These are phyloP conservation scores for Polyplosphaeria fusca DNA, from an alignment of 495 filamentous ascomycete genomes.

Conservation along the genomic window DNA sequence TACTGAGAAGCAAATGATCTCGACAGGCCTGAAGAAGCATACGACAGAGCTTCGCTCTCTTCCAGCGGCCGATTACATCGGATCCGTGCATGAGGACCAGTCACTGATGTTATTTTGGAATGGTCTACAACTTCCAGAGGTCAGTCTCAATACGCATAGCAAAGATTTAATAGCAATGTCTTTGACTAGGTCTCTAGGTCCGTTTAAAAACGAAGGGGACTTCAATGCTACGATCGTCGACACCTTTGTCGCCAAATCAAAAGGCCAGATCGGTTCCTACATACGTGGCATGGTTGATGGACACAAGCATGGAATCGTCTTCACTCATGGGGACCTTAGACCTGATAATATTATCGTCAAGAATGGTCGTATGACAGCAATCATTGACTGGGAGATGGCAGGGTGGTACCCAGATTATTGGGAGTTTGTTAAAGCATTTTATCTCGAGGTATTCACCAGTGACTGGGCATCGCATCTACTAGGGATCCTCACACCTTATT, in stretches of 20 bases:
- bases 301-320: slow-evolving; percentile 19
- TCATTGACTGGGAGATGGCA: slow-evolving; percentile 31
- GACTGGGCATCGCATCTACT: slow-evolving; percentile 7
- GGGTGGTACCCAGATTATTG: slow-evolving; percentile 34
- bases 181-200: slow-evolving; percentile 13
- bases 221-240: slow-evolving; percentile 21
- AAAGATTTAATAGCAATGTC: neutral
- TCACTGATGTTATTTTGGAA: slow-evolving; percentile 13
- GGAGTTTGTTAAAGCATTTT: slow-evolving; percentile 26
- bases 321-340: slow-evolving; percentile 28
- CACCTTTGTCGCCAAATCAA: slow-evolving; percentile 11
- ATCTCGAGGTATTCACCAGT: neutral
- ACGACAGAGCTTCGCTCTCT: slow-evolving; percentile 13
- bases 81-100: slow-evolving; percentile 4
- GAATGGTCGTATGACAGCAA: slow-evolving; percentile 10
- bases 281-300: slow-evolving; percentile 5
- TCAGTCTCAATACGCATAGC: neutral
- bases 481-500: slow-evolving; percentile 1
- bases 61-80: slow-evolving; percentile 2
- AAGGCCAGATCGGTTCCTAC: slow-evolving; percentile 8
- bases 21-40: neutral
- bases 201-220: slow-evolving; percentile 15
- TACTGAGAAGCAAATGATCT: slow-evolving; percentile 11
- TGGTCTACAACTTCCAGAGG: slow-evolving; percentile 16
- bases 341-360: slow-evolving; percentile 23